phyloP scores from a whole-genome alignment of 495 filamentous ascomycete species.

The Penicillium paxilli region DNA sequence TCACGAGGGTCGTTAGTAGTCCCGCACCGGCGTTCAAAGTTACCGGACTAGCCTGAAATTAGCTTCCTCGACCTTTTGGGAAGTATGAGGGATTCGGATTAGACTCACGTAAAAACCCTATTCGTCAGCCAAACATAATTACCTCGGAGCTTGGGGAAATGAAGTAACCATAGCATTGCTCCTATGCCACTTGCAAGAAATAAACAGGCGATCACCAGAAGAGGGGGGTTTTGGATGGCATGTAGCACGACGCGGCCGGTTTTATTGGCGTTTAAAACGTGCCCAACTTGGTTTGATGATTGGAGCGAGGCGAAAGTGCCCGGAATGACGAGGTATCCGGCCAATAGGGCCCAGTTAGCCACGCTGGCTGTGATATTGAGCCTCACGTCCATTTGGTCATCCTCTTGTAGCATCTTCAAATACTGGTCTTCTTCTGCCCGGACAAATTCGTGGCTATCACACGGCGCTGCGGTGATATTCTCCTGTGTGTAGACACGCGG shows the following conservation, averaged over 20 bases:
- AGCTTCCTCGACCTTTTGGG: background rate
- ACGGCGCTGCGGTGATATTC: too few species aligned
- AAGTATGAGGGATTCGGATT: conserved; percentile 14
- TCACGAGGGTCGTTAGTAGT: conserved; percentile 16
- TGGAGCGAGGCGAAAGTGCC: background rate
- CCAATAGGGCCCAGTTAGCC: conserved; percentile 1
- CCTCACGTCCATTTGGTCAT: conserved; percentile 1
- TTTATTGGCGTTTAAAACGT: conserved; percentile 1
- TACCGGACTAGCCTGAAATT: conserved; percentile 8
- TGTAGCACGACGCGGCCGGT: background rate
- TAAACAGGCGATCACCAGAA: conserved; percentile 5
- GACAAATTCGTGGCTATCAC: too few species aligned
- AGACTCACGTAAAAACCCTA: conserved; percentile 6
- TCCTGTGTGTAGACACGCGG: too few species aligned
- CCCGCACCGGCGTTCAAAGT: conserved; percentile 14
- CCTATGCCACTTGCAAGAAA: conserved; percentile 1
- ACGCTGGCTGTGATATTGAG: background rate
- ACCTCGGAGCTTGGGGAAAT: conserved; percentile 1
- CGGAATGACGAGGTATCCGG: conserved; percentile 2
- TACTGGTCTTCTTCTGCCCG: too few species aligned
- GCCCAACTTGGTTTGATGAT: conserved; percentile 2
- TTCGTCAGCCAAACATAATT: conserved; percentile 9
- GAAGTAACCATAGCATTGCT: conserved; percentile 1
- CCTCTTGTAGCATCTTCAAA: conserved; percentile 2
- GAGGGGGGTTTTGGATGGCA: conserved; percentile 6